These are phyloP conservation scores for Aspergillus ochraceus DNA, from an alignment of 2,329 filamentous ascomycete species.

Conservation along the genomic window DNA sequence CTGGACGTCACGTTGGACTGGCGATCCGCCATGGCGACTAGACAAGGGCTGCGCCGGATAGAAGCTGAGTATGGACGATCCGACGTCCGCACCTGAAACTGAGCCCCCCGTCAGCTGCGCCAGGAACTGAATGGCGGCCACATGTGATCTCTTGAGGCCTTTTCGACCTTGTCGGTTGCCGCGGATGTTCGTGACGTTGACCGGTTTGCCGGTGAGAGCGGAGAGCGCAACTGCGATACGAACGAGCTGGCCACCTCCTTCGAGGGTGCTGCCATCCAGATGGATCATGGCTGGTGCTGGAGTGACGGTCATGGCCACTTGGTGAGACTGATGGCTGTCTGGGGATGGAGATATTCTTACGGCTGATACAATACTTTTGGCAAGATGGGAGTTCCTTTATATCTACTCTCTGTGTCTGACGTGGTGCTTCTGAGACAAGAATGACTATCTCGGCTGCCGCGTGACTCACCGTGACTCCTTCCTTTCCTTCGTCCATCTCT, in stretches of 20 bases:
- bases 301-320: too few species aligned
- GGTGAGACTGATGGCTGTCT: too few species aligned
- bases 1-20: conserved; percentile 34
- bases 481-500: not conserved
- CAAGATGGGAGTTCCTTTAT: too few species aligned
- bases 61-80: conserved; percentile 37
- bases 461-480: not conserved
- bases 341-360: too few species aligned
- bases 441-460: not conserved
- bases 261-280: conserved; percentile 58
- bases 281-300: conserved; percentile 23
- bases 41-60: conserved; percentile 16
- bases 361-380: too few species aligned
- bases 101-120: conserved; percentile 50
- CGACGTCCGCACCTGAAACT: conserved; percentile 35
- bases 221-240: conserved; percentile 58
- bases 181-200: conserved; percentile 56
- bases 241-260: conserved; percentile 63
- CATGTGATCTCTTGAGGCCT: conserved; percentile 59
- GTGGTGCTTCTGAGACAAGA: too few species aligned
- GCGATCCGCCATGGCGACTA: conserved; percentile 1
- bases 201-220: conserved; percentile 50
- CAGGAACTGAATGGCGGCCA: conserved; percentile 56
- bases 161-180: conserved; percentile 51
- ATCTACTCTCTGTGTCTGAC: too few species aligned